Conservation (phyloP, 495 filamentous ascomycete species). For the Thermothielavioides terrestris region DNA sequence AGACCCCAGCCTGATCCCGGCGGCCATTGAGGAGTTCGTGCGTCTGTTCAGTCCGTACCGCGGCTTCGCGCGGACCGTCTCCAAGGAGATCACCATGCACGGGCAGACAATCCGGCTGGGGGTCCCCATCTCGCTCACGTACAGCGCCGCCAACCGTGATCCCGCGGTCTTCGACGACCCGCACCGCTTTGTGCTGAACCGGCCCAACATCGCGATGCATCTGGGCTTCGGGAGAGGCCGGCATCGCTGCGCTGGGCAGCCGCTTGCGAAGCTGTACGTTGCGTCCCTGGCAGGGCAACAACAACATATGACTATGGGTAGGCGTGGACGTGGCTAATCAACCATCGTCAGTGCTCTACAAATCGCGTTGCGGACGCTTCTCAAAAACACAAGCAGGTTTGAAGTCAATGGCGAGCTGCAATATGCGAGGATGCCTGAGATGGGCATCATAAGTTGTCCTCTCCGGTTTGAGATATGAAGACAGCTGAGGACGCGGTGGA, state of each 20-base stretch:
- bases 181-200: not conserved
- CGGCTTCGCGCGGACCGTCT: not conserved
- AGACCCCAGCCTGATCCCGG: not conserved
- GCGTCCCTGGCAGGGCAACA: not conserved
- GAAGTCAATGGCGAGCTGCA: not conserved
- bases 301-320: not conserved
- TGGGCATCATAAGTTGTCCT: not conserved
- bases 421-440: not conserved
- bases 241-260: not conserved
- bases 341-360: not conserved
- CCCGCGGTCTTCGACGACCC: not conserved
- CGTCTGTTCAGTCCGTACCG: not conserved
- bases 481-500: too few species aligned
- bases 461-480: not conserved
- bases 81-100: not conserved
- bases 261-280: not conserved
- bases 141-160: not conserved
- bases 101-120: not conserved
- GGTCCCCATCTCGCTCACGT: not conserved
- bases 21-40: not conserved
- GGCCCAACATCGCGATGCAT: not conserved
- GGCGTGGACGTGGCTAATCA: not conserved
- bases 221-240: not conserved
- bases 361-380: not conserved
- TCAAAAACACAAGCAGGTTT: not conserved